These are phyloP conservation scores for Hypsizygus marmoreus DNA, from an alignment of 768 basidiomycete species.

Conservation along the genomic window DNA sequence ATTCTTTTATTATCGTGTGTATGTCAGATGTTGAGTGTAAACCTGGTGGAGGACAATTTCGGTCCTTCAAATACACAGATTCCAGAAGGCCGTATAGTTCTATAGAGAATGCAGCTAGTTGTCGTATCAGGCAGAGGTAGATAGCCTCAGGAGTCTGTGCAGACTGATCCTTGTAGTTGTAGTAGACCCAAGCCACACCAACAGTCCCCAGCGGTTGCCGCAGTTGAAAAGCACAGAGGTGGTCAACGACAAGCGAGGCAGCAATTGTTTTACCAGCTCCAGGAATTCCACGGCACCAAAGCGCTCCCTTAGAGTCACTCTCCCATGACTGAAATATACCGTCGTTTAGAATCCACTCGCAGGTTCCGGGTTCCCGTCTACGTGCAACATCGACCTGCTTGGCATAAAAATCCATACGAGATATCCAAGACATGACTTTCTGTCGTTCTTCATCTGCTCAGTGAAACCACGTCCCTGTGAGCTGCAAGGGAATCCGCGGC, in stretches of 20 bases:
- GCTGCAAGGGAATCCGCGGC: no score
- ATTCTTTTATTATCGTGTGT: no score
- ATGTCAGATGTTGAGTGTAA: no score
- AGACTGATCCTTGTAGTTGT: not conserved
- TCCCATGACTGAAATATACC: not conserved
- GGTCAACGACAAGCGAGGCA: not conserved
- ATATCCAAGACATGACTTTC: not conserved
- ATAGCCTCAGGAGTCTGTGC: not conserved
- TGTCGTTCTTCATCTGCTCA: no score
- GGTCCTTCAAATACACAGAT: no score
- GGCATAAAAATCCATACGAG: not conserved
- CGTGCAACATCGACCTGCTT: not conserved
- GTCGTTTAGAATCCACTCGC: not conserved
- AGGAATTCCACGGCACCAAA: not conserved
- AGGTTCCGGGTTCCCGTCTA: not conserved
- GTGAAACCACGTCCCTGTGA: no score
- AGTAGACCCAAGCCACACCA: not conserved
- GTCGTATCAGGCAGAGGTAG: no score
- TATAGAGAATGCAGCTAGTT: no score
- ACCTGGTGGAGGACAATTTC: no score
- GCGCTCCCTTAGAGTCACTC: not conserved
- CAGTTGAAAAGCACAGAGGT: not conserved
- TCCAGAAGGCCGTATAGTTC: no score
- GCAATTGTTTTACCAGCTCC: not conserved
- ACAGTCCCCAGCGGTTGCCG: not conserved